Conservation (phyloP, 2,329 filamentous ascomycete genomes). For the Phyllosticta ampelicida region DNA sequence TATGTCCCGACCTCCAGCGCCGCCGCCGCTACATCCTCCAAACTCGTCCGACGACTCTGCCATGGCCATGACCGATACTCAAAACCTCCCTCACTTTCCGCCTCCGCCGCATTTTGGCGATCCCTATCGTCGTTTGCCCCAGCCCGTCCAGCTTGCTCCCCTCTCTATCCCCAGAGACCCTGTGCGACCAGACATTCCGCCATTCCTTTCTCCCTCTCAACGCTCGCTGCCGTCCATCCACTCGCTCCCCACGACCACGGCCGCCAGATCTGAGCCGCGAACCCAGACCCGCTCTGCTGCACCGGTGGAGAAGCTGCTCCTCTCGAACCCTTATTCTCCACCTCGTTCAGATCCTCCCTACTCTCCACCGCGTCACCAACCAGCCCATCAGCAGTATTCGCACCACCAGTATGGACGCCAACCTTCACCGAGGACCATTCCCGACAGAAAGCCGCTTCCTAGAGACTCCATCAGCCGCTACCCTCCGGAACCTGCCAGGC, state of each 20-base stretch:
- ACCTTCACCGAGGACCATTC: constrained; percentile 27
- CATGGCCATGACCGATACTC: constrained; percentile 35
- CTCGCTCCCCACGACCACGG: constrained; percentile 15
- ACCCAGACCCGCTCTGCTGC: constrained; percentile 21
- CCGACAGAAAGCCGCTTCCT: constrained; percentile 19
- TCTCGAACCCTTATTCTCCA: constrained; percentile 28
- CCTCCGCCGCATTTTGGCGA: constrained; percentile 30
- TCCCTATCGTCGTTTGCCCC: constrained; percentile 29
- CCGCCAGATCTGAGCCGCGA: constrained; percentile 17
- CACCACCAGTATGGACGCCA: constrained; percentile 21
- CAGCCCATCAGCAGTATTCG: background rate
- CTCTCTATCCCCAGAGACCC: constrained; percentile 27
- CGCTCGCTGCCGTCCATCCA: constrained; percentile 27
- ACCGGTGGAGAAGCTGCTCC: constrained; percentile 26
- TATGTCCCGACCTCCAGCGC: constrained; percentile 31
- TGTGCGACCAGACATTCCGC: constrained; percentile 26
- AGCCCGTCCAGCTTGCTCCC: constrained; percentile 30
- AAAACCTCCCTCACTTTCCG: constrained; percentile 32
- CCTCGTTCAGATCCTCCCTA: constrained; percentile 29
- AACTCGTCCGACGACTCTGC: constrained; percentile 22
- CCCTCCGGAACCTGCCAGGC: constrained; percentile 21
- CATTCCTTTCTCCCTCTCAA: constrained; percentile 28
- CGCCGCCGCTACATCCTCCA: constrained; percentile 32
- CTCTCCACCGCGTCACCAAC: constrained; percentile 3
- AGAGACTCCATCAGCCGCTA: constrained; percentile 19